Conservation (phyloP, 371 early-diverging fungal species). For the Thermomucor indicae-seudaticae region DNA sequence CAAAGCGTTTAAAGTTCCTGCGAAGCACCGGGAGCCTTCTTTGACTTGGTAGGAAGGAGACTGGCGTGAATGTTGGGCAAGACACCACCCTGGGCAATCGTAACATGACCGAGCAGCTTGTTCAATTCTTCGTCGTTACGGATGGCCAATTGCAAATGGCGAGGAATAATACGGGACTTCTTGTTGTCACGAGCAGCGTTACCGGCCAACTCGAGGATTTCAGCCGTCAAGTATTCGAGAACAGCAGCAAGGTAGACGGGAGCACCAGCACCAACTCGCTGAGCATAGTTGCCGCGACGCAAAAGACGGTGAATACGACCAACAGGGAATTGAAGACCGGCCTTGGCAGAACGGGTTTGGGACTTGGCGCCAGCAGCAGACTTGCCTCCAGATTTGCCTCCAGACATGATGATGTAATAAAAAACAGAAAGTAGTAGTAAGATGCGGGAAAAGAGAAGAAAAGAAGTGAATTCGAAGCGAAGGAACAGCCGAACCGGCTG, state of each 20-base stretch:
- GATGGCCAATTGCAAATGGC: constrained; percentile 90
- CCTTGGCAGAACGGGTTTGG: constrained; percentile 73
- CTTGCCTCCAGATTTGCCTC: constrained; percentile 50
- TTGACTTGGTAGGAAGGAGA: constrained; percentile 69
- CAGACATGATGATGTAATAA: constrained; percentile 31
- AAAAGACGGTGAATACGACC: constrained; percentile 96
- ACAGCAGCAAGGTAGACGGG: constrained; percentile 95
- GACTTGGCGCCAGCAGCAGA: constrained; percentile 54
- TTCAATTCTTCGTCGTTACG: constrained; percentile 96
- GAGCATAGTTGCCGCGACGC: constrained; percentile 94
- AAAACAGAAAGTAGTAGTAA: constrained; percentile 1
- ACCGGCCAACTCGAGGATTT: constrained; percentile 95
- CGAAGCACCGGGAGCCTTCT: constrained; percentile 65
- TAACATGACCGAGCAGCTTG: constrained; percentile 89
- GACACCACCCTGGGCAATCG: constrained; percentile 88
- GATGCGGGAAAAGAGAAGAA: no score
- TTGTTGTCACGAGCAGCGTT: constrained; percentile 96
- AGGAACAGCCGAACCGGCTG: no score
- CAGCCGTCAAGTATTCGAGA: constrained; percentile 95
- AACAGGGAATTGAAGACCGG: constrained; percentile 93
- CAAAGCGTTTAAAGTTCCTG: constrained; percentile 44
- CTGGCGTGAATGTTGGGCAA: constrained; percentile 82
- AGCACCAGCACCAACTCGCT: constrained; percentile 92
- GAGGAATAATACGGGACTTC: constrained; percentile 92
- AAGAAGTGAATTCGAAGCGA: neutral